Evolutionary conservation across 192 early-diverging fungal species (phyloP).

Genomic region (Coemansia sp.): DNA sequence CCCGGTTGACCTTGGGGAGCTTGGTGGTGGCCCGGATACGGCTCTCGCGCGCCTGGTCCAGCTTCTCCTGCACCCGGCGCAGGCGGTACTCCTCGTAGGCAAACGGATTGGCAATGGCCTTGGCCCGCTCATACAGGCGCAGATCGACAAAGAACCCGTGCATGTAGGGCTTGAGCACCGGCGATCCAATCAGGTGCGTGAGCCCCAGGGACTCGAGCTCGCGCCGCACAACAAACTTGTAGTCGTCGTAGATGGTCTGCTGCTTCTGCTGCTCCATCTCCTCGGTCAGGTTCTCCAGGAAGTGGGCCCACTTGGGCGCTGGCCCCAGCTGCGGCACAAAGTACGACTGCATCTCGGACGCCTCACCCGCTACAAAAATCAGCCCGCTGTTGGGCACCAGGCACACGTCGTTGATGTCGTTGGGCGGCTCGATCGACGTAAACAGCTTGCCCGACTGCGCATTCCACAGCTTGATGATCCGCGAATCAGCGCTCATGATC

Average conservation of each 20-base stretch:
- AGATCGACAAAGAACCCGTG: slow-evolving; percentile 98
- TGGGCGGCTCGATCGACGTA: slow-evolving; percentile 86
- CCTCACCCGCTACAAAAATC: slow-evolving; percentile 87
- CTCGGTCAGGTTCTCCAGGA: slow-evolving; percentile 95
- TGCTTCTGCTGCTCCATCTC: slow-evolving; percentile 86
- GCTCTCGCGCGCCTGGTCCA: slow-evolving; percentile 77
- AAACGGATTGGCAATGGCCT: slow-evolving; percentile 93
- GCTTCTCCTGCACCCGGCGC: slow-evolving; percentile 67
- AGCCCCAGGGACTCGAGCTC: slow-evolving; percentile 81
- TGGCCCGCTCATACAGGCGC: slow-evolving; percentile 91
- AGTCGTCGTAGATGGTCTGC: slow-evolving; percentile 89
- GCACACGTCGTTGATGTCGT: slow-evolving; percentile 91
- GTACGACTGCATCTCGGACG: slow-evolving; percentile 85
- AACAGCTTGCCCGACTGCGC: slow-evolving; percentile 74
- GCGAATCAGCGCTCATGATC: slow-evolving; percentile 80
- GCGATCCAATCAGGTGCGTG: slow-evolving; percentile 87
- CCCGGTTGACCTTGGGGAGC: slow-evolving; percentile 87
- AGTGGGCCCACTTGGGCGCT: slow-evolving; percentile 86
- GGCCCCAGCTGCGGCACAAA: slow-evolving; percentile 90
- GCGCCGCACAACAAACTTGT: slow-evolving; percentile 93
- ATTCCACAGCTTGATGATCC: slow-evolving; percentile 94
- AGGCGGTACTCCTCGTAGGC: slow-evolving; percentile 88
- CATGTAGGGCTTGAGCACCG: slow-evolving; percentile 94
- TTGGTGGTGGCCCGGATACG: slow-evolving; percentile 84
- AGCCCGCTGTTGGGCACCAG: slow-evolving; percentile 76